Conservation (phyloP, 495 filamentous ascomycete genomes). For the Penicillium herquei region DNA sequence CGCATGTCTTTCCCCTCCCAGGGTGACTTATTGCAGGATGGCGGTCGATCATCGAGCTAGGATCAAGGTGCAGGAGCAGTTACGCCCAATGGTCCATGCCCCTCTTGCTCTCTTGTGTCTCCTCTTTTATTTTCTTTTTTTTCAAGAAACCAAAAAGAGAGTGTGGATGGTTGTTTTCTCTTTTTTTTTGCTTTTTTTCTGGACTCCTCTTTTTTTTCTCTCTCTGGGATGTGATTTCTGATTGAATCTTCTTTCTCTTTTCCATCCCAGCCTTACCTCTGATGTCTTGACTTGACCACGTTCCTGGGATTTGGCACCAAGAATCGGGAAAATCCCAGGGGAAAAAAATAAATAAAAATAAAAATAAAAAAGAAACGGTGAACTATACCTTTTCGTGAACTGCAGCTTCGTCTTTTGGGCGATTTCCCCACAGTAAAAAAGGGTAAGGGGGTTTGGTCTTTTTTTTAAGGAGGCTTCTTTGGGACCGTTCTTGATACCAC, state of each 20-base stretch:
- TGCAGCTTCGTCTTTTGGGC: constrained; percentile 4
- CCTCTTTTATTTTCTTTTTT: background rate
- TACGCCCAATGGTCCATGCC: constrained; percentile 11
- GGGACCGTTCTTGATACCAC: no score
- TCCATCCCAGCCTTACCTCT: constrained; percentile 3
- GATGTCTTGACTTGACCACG: constrained; percentile 23
- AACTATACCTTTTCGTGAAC: constrained; percentile 26
- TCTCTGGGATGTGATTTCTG: background rate
- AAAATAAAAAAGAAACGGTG: constrained; percentile 21
- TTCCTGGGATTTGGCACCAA: constrained; percentile 14
- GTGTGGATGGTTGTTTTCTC: background rate
- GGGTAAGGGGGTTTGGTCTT: constrained; percentile 2
- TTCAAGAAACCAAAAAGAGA: background rate
- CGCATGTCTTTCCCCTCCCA: constrained; percentile 38
- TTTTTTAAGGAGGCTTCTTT: no score
- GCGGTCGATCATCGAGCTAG: constrained; percentile 45
- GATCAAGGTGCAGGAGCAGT: constrained; percentile 28
- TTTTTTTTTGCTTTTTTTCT: background rate
- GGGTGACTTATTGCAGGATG: constrained; percentile 46
- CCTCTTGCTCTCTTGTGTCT: background rate
- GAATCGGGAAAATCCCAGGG: constrained; percentile 11
- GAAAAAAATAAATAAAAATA: no score
- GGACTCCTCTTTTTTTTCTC: background rate
- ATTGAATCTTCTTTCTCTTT: background rate
- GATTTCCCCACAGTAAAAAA: background rate